Base-by-base conservation (phyloP, 805 yeast genomes). In the Yarrowia sp. region DNA sequence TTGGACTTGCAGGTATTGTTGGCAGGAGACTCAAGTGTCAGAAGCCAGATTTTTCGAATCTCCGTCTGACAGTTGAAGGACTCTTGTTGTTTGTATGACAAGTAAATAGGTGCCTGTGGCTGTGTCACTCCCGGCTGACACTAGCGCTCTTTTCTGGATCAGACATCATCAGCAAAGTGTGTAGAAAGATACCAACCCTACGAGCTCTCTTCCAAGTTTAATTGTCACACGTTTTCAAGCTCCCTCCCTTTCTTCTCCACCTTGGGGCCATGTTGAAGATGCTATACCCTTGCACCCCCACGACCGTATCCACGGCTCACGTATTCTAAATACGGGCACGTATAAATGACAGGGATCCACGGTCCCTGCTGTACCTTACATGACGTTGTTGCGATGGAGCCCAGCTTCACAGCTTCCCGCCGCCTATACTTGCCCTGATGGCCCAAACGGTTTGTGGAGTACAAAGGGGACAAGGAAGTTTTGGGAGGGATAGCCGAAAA, bases 351-450 rank as follows among this genome's bases (percentile, higher is more conserved):
- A 43, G 48, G 17, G 10, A 21, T 24, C 48, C 30, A 24, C 48
- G 32, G 46, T 24, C 48, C 48, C 48, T 43, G 48, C 32, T 43
- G 48, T 43, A 43, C 48, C 48, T 43, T 43, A 43, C 48, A 43
- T 43, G 48, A 43, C 48, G 46, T 41, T n/a, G n/a, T n/a, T 41
- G 28, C 32, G 32, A 43, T 24, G 32, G 48, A 24, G 46, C 46
- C 46, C 28, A 17, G 40, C 26, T 21, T 22, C n/a, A 21, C 14
- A 17, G 44, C 46, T 16, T 43, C 32, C 48, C 48, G 32, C 24
- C 48, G 48, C 32, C 19, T 43, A 43, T 24, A 16, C 48, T 43
- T 43, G 3, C 48, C 48, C 6, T 12, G 32, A 11, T 28, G 8
- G 28, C 8, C 28, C 30, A 41, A 22, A 16, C 30, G 16, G 14